Evolutionary conservation across 2,329 filamentous ascomycete species (phyloP).

Genomic region (Didymella lethalis): DNA sequence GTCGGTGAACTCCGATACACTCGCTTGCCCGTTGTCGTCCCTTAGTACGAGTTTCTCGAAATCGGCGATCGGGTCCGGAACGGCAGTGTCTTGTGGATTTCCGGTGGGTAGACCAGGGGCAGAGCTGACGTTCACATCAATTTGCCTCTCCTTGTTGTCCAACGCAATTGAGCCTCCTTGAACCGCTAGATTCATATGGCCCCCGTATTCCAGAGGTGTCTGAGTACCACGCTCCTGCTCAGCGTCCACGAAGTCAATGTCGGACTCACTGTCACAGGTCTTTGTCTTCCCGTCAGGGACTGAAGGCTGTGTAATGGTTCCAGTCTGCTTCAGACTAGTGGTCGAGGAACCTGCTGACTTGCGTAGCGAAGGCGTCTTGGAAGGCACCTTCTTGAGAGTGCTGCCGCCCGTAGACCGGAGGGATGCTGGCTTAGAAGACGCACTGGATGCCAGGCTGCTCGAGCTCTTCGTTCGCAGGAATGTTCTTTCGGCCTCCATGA

Average conservation of each 20-base stretch:
- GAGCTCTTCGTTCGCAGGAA: constrained; percentile 56
- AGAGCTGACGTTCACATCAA: constrained; percentile 38
- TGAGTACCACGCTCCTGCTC: constrained; percentile 58
- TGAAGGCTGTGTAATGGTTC: not conserved
- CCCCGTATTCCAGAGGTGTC: constrained; percentile 59
- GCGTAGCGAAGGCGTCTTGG: constrained; percentile 24
- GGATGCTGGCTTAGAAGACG: constrained; percentile 36
- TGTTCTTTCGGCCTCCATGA: constrained; percentile 76
- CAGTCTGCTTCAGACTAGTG: constrained; percentile 28
- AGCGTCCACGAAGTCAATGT: constrained; percentile 66
- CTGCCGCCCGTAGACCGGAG: constrained; percentile 26
- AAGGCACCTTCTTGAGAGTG: constrained; percentile 20
- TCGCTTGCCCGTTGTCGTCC: constrained; percentile 57
- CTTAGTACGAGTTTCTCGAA: constrained; percentile 44
- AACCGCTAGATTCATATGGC: constrained; percentile 50
- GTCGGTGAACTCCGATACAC: constrained; percentile 68
- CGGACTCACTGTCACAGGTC: constrained; percentile 41
- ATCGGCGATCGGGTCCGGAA: constrained; percentile 39
- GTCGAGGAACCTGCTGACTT: constrained; percentile 28
- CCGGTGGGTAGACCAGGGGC: constrained; percentile 34
- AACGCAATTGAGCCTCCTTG: constrained; percentile 36
- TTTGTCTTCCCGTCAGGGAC: constrained; percentile 13
- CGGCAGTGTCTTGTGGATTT: constrained; percentile 28
- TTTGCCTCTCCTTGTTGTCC: constrained; percentile 34
- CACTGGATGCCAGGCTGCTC: constrained; percentile 38